phyloP scores from a whole-genome alignment of 75 land plant species.

The Picea glauca region DNA sequence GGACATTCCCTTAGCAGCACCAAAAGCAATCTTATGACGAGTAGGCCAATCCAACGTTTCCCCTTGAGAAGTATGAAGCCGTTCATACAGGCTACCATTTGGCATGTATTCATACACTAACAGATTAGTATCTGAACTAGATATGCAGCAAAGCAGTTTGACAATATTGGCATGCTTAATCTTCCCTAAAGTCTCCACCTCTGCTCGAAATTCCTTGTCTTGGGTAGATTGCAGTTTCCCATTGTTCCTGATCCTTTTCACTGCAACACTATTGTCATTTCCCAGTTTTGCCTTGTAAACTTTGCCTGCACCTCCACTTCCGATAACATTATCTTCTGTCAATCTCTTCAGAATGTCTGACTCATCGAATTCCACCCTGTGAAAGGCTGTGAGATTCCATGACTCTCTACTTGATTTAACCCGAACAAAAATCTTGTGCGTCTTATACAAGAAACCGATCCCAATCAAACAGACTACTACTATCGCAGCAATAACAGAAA shows the following conservation, averaged over 20 bases:
- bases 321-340: conserved; percentile 59
- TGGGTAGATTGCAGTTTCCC: not conserved
- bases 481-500: conserved; percentile 7
- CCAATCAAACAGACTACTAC: conserved; percentile 1
- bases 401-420: conserved; percentile 3
- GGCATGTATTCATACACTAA: conserved; percentile 82
- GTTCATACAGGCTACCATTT: conserved; percentile 60
- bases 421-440: conserved; percentile 6
- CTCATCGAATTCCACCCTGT: conserved; percentile 62
- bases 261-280: conserved; percentile 61
- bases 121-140: conserved; percentile 46
- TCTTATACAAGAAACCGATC: not conserved
- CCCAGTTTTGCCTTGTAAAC: conserved; percentile 56
- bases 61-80: conserved; percentile 43
- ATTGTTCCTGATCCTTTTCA: conserved; percentile 32
- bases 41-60: conserved; percentile 48
- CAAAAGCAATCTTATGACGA: conserved; percentile 47
- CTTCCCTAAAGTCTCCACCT: conserved; percentile 52
- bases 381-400: conserved; percentile 92
- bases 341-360: conserved; percentile 30
- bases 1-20: conserved; percentile 18
- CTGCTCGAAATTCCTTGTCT: conserved; percentile 53
- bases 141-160: conserved; percentile 70
- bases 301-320: conserved; percentile 69
- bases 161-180: conserved; percentile 75